Evolutionary conservation across 2,329 filamentous ascomycete genomes (phyloP).

Genomic region (Didymellaceae sp.): DNA sequence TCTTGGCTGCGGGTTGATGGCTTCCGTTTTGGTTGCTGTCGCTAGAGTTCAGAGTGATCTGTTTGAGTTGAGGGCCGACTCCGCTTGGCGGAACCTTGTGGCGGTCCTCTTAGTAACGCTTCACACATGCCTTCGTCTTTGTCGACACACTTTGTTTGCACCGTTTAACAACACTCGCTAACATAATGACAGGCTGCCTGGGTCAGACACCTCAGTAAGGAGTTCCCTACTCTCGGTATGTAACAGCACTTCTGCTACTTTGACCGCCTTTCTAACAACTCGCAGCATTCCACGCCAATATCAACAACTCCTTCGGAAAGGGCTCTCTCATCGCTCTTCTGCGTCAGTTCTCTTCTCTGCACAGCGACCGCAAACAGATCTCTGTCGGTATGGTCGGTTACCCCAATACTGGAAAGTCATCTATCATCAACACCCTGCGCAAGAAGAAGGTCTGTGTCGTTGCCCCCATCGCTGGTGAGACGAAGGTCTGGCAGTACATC

Average conservation of each 20-base stretch:
- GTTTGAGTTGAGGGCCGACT: slow-evolving; percentile 96
- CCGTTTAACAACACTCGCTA: slow-evolving; percentile 28
- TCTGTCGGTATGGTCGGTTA: slow-evolving; percentile 89
- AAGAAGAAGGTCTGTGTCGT: slow-evolving; percentile 95
- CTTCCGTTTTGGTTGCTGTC: slow-evolving; percentile 89
- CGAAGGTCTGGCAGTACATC: slow-evolving; percentile 97
- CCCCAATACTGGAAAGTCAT: slow-evolving; percentile 94
- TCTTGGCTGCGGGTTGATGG: slow-evolving; percentile 72
- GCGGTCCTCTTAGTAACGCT: slow-evolving; percentile 98
- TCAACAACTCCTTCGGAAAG: slow-evolving; percentile 97
- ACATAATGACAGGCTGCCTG: slow-evolving; percentile 75
- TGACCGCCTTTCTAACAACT: slow-evolving; percentile 1
- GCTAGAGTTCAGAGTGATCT: slow-evolving; percentile 79
- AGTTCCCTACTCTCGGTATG: slow-evolving; percentile 77
- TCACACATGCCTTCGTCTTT: slow-evolving; percentile 71
- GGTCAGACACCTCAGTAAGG: slow-evolving; percentile 87
- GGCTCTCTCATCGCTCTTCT: slow-evolving; percentile 91
- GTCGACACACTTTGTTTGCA: slow-evolving; percentile 22
- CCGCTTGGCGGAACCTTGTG: slow-evolving; percentile 66
- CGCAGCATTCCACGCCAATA: slow-evolving; percentile 84
- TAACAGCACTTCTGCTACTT: background rate
- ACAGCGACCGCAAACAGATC: slow-evolving; percentile 91
- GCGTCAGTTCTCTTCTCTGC: slow-evolving; percentile 88
- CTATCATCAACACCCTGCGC: slow-evolving; percentile 93
- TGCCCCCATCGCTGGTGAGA: slow-evolving; percentile 94